Evolutionary conservation across 176 grass and related monocot species (phyloP).

Genomic region (Zoysia pacifica): DNA sequence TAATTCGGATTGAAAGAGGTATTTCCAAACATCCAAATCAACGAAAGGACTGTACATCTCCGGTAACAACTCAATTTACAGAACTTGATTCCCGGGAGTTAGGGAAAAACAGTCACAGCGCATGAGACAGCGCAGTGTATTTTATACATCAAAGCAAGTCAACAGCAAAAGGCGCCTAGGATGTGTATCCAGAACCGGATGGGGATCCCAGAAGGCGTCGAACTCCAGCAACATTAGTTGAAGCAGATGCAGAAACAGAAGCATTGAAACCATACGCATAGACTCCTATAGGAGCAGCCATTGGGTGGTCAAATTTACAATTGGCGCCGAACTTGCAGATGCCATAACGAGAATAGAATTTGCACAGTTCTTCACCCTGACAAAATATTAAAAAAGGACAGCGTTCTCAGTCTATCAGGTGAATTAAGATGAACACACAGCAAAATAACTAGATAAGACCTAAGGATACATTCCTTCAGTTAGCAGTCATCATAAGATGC

Average conservation of each 20-base stretch:
- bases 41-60: slow-evolving; percentile 66
- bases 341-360: slow-evolving; percentile 96
- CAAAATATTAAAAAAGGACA: not conserved
- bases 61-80: slow-evolving; percentile 85
- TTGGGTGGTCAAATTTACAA: slow-evolving; percentile 97
- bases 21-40: slow-evolving; percentile 36
- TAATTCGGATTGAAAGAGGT: slow-evolving; percentile 28
- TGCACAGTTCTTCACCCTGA: slow-evolving; percentile 91
- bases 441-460: not conserved
- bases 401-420: slow-evolving; percentile 5
- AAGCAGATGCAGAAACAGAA: slow-evolving; percentile 45
- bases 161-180: slow-evolving; percentile 46
- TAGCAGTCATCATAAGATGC: not conserved
- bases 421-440: not conserved
- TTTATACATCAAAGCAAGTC: slow-evolving; percentile 58
- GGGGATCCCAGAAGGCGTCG: slow-evolving; percentile 60
- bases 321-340: slow-evolving; percentile 97
- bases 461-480: not conserved
- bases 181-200: slow-evolving; percentile 43
- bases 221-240: slow-evolving; percentile 50
- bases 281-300: slow-evolving; percentile 78
- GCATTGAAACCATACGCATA: slow-evolving; percentile 66
- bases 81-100: slow-evolving; percentile 58
- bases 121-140: slow-evolving; percentile 35
- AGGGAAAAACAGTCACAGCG: slow-evolving; percentile 48